Evolutionary conservation across 495 filamentous ascomycete species (phyloP).

Genomic region (Tetracladium setigerum): DNA sequence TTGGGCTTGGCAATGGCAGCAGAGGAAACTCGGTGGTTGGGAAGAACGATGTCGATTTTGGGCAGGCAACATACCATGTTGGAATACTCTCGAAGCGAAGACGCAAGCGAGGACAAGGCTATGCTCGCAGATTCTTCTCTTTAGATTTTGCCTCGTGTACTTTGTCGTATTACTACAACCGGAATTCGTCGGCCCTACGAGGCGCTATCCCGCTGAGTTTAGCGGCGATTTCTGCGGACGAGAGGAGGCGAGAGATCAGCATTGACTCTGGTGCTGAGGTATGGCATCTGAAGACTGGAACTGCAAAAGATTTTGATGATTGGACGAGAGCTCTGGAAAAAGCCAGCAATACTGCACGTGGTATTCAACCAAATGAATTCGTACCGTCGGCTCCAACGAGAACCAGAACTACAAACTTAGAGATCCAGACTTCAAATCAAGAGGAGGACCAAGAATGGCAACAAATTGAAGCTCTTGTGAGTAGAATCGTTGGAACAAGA

Average conservation of each 20-base stretch:
- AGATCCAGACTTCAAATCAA: conserved; percentile 1
- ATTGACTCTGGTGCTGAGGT: conserved; percentile 95
- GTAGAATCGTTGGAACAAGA: conserved; percentile 74
- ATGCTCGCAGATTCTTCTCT: conserved; percentile 88
- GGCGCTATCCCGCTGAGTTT: conserved; percentile 88
- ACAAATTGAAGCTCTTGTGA: conserved; percentile 73
- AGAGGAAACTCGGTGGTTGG: conserved; percentile 17
- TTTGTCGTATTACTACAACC: conserved; percentile 90
- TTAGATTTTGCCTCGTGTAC: conserved; percentile 88
- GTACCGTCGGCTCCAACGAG: conserved; percentile 2
- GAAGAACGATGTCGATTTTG: conserved; percentile 12
- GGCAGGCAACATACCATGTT: conserved; percentile 52
- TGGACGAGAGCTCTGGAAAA: conserved; percentile 83
- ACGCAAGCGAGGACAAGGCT: conserved; percentile 87
- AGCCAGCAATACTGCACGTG: conserved; percentile 52
- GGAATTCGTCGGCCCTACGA: conserved; percentile 79
- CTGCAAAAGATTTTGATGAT: conserved; percentile 71
- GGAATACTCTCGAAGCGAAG: conserved; percentile 82
- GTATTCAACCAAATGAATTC: conserved; percentile 17
- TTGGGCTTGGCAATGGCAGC: conserved; percentile 6
- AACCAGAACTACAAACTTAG: conserved; percentile 9
- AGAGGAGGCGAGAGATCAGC: conserved; percentile 80
- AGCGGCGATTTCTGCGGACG: conserved; percentile 83
- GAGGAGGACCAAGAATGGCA: conserved; percentile 79
- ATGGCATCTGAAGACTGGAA: conserved; percentile 87